Evolutionary conservation across 1,139 yeast genomes (phyloP), one percentile per base, ranked within the genome.

Genomic region (Debaryomyces nepalensis): DNA sequence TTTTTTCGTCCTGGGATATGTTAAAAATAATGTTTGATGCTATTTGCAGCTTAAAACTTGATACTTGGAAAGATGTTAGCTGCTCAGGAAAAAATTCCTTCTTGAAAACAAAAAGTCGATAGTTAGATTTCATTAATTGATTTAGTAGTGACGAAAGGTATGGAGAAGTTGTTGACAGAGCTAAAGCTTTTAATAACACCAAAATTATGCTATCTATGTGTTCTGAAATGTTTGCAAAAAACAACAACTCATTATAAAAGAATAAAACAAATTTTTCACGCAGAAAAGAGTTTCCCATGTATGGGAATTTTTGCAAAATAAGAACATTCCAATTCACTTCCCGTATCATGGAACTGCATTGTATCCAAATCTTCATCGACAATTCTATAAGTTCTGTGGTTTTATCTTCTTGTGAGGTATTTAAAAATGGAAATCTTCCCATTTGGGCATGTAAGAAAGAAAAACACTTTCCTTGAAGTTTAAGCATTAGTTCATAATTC

Each of bases 271-370:
- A 73, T 40, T 61, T 57, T 4, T 63, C 66, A 48, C 78, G 54
- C 71, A 68, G 73, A 18, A 57, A 54, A 0, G 59, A 45, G 46
- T 70, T 70, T 3, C 79, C 79, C 34, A 69, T 53, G 42, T 70
- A 74, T 1, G 75, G 73, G 44, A 58, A 72, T 22, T 61, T 63
- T 44, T 72, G 78, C 23, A 69, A 57, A 15, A 70, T 55, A 21
- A 73, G 48, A 33, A 57, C 58, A 40, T 68, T 69, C 77, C 78
- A 73, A 44, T 64, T 68, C 2, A 54, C 53, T 21, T 55, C 46
- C 2, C 51, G 49, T 3, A 57, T 40, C 5, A 57, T 15, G n/a
- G 50, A 47, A 4, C 58, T 48, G 14, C 56, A 43, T 15, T 46
- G 41, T 4, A 66, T 51, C 77, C 77, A 73, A 1, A 63, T 45